Evolutionary conservation across 208 protist genomes (phyloP).

Genomic region (Acanthamoeba healyi): DNA sequence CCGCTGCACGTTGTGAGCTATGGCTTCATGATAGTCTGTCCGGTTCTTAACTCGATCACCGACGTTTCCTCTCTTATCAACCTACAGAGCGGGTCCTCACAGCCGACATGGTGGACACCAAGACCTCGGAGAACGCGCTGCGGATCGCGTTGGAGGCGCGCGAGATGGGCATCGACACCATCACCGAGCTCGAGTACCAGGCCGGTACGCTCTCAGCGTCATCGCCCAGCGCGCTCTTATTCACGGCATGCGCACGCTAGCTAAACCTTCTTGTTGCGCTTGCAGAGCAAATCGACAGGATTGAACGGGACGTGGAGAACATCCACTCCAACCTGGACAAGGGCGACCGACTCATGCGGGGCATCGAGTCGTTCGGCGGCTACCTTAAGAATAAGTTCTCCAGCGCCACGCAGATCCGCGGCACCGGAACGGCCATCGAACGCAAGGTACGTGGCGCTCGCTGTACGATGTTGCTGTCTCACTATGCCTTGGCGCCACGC

Average conservation of each 20-base stretch:
- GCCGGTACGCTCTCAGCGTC: constrained; percentile 21
- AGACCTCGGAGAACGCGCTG: constrained; percentile 9
- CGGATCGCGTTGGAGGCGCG: background rate
- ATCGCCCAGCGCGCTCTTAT: background rate
- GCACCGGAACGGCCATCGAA: background rate
- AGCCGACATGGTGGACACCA: constrained; percentile 14
- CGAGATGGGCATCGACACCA: constrained; percentile 13
- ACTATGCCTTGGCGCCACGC: too few species aligned
- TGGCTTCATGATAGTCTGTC: too few species aligned
- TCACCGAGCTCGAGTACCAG: constrained; percentile 15
- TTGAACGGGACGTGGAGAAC: constrained; percentile 29
- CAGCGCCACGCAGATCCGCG: background rate
- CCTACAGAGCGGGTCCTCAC: background rate
- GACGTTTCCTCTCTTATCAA: too few species aligned
- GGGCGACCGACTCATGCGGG: constrained; percentile 32
- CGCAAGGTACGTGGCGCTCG: too few species aligned
- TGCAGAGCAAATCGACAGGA: constrained; percentile 30
- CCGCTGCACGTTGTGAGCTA: too few species aligned
- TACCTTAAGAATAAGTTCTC: constrained; percentile 22
- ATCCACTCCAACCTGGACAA: constrained; percentile 41
- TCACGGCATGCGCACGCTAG: background rate
- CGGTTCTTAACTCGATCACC: too few species aligned
- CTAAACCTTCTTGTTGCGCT: background rate
- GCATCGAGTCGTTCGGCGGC: constrained; percentile 49
- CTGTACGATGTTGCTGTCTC: background rate